A percentile compares a stretch with the other conserved stretches of the same genome.
phyloP scores from a whole-genome alignment of 139 green algal genomes.

The Chlamydomonas sp. region DNA sequence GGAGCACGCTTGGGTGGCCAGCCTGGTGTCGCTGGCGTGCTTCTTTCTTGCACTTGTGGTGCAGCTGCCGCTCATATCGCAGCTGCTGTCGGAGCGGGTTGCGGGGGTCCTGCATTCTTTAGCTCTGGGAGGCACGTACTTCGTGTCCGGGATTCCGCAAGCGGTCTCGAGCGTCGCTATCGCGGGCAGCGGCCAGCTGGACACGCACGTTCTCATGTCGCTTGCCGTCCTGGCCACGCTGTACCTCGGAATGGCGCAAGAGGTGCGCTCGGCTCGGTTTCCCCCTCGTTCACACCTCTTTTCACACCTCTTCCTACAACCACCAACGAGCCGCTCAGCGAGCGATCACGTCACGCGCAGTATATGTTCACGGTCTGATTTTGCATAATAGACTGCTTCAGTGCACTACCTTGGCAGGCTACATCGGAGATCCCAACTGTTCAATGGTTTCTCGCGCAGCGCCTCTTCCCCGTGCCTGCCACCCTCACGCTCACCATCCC shows the following conservation, averaged over 20 bases:
- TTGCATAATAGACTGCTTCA: too few species aligned
- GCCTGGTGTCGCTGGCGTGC: slow-evolving; percentile 39
- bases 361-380: too few species aligned
- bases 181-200: slow-evolving; percentile 55
- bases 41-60: slow-evolving; percentile 49
- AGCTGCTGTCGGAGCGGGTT: slow-evolving; percentile 16
- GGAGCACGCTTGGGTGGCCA: slow-evolving; percentile 46
- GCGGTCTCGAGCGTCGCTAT: slow-evolving; percentile 46
- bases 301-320: too few species aligned
- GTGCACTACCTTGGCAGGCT: too few species aligned
- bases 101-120: background rate
- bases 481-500: too few species aligned
- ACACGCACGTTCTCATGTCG: slow-evolving; percentile 90
- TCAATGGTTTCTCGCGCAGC: too few species aligned
- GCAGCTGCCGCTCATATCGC: slow-evolving; percentile 12
- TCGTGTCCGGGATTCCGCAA: slow-evolving; percentile 59
- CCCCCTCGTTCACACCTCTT: too few species aligned
- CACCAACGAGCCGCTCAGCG: too few species aligned
- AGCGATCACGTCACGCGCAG: too few species aligned
- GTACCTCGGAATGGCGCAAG: slow-evolving; percentile 71
- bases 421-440: too few species aligned
- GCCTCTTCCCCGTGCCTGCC: too few species aligned
- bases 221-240: slow-evolving; percentile 79
- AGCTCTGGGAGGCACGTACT: slow-evolving; percentile 47
- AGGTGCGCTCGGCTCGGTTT: slow-evolving; percentile 59